A percentile compares a stretch with the other conserved stretches of the same genome.
Evolutionary conservation across 1,284 basidiomycete genomes (phyloP).

Genomic region (Leucoagaricus sp.): DNA sequence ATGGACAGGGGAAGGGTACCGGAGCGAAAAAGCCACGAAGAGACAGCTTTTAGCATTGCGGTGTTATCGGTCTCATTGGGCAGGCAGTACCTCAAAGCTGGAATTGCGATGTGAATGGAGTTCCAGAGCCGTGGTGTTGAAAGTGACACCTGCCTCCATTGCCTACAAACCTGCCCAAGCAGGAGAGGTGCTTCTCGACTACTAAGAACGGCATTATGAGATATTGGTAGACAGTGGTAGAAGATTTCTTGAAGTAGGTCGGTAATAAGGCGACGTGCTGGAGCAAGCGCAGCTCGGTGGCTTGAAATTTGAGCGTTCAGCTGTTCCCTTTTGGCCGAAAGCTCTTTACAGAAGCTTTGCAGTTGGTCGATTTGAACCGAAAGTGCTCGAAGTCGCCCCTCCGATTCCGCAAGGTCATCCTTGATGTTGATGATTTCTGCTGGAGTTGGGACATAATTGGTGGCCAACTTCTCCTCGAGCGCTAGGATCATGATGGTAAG

Average conservation of each 20-base stretch:
- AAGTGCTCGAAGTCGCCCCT: slow-evolving; percentile 4
- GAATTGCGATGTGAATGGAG: slow-evolving; percentile 17
- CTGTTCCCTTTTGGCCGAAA: neutral
- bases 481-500: slow-evolving; percentile 8
- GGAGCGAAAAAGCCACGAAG: slow-evolving; percentile 12
- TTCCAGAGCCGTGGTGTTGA: slow-evolving; percentile 20
- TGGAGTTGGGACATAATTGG: slow-evolving; percentile 13
- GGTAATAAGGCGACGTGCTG: slow-evolving; percentile 16
- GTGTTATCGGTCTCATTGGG: too few relatives aligned
- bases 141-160: slow-evolving; percentile 17
- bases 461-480: slow-evolving; percentile 5
- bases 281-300: slow-evolving; percentile 9
- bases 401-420: neutral
- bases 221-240: slow-evolving; percentile 18
- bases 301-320: neutral
- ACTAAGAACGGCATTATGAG: slow-evolving; percentile 19
- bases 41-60: neutral
- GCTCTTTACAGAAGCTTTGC: neutral
- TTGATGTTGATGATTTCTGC: slow-evolving; percentile 9
- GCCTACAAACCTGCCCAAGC: slow-evolving; percentile 17
- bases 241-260: slow-evolving; percentile 23
- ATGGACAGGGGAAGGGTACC: slow-evolving; percentile 14
- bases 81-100: neutral
- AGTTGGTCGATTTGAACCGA: slow-evolving; percentile 8
- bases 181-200: slow-evolving; percentile 16